Evolutionary conservation across 1,284 basidiomycete genomes (phyloP).

Genomic region (Heterobasidion parviporum): DNA sequence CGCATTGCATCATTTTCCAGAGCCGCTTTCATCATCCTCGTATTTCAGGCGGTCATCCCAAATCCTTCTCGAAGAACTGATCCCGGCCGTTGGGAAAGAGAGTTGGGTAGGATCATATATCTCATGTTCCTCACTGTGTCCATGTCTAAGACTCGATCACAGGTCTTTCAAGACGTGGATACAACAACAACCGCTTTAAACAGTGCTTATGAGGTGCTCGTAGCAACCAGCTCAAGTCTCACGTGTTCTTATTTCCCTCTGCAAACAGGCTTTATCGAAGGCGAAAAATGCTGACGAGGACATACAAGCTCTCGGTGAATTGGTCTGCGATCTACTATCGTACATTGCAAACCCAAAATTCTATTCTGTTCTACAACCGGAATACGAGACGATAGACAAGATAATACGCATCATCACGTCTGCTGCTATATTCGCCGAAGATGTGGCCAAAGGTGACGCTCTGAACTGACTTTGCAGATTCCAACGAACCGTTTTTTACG

Average conservation of each 20-base stretch:
- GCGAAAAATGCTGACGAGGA: neutral
- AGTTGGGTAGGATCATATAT: too few relatives aligned
- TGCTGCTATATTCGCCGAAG: neutral
- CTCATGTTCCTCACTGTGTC: too few relatives aligned
- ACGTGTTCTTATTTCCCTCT: neutral
- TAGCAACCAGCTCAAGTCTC: neutral
- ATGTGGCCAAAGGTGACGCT: neutral
- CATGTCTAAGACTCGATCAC: too few relatives aligned
- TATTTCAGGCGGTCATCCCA: neutral
- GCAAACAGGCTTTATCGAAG: neutral
- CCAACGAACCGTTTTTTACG: neutral
- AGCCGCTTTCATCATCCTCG: neutral
- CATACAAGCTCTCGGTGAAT: conserved; percentile 5
- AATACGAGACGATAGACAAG: neutral
- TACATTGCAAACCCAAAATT: conserved; percentile 1
- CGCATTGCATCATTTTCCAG: neutral
- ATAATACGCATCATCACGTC: neutral
- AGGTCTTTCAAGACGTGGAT: neutral
- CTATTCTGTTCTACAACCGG: neutral
- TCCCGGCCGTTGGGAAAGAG: too few relatives aligned
- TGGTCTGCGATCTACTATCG: conserved; percentile 1
- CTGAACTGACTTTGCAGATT: neutral
- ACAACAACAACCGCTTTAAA: neutral
- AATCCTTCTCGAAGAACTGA: neutral
- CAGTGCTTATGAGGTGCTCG: neutral